Conservation (phyloP, 1,284 basidiomycete genomes). For the Malassezia slooffiae region DNA sequence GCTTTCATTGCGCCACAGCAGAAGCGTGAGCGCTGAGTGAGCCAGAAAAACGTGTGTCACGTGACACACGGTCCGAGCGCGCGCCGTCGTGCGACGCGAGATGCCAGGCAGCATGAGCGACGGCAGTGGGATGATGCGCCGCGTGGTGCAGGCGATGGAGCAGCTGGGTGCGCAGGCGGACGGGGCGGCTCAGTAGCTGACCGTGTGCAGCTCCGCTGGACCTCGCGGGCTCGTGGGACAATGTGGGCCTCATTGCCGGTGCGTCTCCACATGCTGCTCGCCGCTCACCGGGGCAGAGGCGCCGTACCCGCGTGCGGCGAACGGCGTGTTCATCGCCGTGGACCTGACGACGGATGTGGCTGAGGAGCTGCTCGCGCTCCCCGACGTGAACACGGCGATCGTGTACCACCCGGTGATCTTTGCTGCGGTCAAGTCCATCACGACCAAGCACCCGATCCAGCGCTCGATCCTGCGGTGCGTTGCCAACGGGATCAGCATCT, state of each 20-base stretch:
- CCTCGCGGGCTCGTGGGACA: conserved; percentile 30
- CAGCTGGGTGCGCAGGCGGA: background rate
- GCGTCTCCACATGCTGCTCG: background rate
- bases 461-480: conserved; percentile 65
- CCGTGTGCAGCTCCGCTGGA: conserved; percentile 1
- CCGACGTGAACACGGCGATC: conserved; percentile 54
- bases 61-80: background rate
- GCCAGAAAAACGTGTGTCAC: background rate
- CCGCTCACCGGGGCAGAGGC: background rate
- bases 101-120: background rate
- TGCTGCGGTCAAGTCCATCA: conserved; percentile 64
- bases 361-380: conserved; percentile 30
- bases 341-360: conserved; percentile 39
- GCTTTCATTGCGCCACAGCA: too few species aligned
- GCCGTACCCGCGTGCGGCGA: conserved; percentile 1
- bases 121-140: background rate
- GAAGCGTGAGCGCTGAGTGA: too few species aligned
- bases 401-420: conserved; percentile 71
- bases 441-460: conserved; percentile 67
- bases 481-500: conserved; percentile 71
- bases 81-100: too few species aligned
- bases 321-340: conserved; percentile 34
- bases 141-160: conserved; percentile 3
- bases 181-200: too few species aligned
- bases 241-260: conserved; percentile 38